Conservation (phyloP, 2,329 filamentous ascomycete genomes). For the Fusarium devonianum region DNA sequence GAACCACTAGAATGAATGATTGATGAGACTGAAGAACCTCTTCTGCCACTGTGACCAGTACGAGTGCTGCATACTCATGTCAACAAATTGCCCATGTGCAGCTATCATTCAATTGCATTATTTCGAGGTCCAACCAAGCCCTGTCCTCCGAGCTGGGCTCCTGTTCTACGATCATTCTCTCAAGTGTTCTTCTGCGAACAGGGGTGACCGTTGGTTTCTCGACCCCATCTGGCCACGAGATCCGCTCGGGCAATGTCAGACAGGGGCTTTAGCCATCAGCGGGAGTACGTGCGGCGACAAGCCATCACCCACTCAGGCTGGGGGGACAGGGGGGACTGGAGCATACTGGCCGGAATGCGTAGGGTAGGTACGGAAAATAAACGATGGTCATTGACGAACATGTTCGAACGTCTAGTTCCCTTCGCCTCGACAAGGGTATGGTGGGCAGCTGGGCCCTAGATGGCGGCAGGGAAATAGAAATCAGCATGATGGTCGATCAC, state of each 20-base stretch:
- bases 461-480: too few species aligned
- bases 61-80: too few species aligned
- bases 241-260: slow-evolving; percentile 18
- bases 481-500: too few species aligned
- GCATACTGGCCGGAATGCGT: neutral
- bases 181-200: slow-evolving; percentile 17
- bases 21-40: too few species aligned
- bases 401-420: too few species aligned
- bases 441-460: too few species aligned
- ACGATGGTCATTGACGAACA: too few species aligned
- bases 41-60: too few species aligned
- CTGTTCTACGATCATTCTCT: slow-evolving; percentile 31
- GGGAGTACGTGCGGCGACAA: slow-evolving; percentile 34
- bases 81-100: too few species aligned
- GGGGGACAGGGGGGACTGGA: slow-evolving; percentile 12
- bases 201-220: slow-evolving; percentile 5
- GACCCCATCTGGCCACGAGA: slow-evolving; percentile 8
- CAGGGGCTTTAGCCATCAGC: slow-evolving; percentile 17
- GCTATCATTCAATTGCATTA: slow-evolving; percentile 11
- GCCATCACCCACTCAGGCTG: slow-evolving; percentile 13
- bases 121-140: neutral
- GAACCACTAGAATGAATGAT: too few species aligned
- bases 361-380: slow-evolving; percentile 16
- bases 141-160: slow-evolving; percentile 16
- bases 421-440: too few species aligned